These are phyloP conservation scores for Calocera cornea DNA, from an alignment of 768 basidiomycete species.

Conservation along the genomic window DNA sequence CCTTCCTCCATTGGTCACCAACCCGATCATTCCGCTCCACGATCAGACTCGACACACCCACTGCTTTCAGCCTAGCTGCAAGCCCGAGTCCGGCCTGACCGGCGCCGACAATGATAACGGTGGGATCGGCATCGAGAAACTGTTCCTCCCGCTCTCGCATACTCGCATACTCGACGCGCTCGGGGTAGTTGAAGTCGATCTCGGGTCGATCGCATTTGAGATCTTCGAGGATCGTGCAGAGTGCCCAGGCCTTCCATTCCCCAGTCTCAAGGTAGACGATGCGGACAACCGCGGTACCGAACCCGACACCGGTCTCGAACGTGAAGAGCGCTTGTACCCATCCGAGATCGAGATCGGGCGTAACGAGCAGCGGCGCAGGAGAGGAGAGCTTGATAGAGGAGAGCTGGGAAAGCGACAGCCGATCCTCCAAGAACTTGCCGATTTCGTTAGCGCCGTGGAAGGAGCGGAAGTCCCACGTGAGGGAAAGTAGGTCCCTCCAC, in stretches of 20 bases:
- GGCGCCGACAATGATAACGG: conserved; percentile 9
- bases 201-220: background rate
- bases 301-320: conserved; percentile 29
- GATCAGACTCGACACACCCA: conserved; percentile 18
- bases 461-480: conserved; percentile 52
- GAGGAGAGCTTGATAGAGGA: conserved; percentile 11
- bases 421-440: conserved; percentile 33
- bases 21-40: conserved; percentile 18
- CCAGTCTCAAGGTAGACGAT: background rate
- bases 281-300: background rate
- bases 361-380: conserved; percentile 10
- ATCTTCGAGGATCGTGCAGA: background rate
- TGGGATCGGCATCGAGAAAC: background rate
- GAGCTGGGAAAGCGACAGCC: conserved; percentile 22
- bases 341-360: conserved; percentile 30
- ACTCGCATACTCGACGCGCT: too few species aligned
- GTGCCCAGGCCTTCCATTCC: background rate
- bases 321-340: conserved; percentile 47
- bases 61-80: conserved; percentile 20
- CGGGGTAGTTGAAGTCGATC: background rate
- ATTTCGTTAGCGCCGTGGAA: conserved; percentile 35
- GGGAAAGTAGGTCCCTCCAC: conserved; percentile 48
- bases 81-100: conserved; percentile 16
- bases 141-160: background rate
- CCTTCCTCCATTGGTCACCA: conserved; percentile 22